Evolutionary conservation across 73 alveolate species (phyloP).

Genomic region (Tetrahymena malaccensis): DNA sequence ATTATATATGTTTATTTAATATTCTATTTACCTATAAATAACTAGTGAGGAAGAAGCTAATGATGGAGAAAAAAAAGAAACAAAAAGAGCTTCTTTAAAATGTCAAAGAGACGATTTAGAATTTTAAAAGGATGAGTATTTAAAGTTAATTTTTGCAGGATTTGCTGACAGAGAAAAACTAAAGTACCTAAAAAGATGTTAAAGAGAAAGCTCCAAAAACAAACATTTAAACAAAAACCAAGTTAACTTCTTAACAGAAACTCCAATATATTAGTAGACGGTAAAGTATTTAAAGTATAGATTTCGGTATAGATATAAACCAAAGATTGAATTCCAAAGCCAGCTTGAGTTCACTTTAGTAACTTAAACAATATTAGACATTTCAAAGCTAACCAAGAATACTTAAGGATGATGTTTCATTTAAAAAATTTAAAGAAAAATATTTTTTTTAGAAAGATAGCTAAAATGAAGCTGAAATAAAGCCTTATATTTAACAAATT

Average conservation of each 20-base stretch:
- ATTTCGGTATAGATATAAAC: neutral
- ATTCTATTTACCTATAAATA: no score
- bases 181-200: neutral
- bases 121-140: neutral
- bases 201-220: neutral
- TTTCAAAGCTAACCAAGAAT: neutral
- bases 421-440: neutral
- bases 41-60: neutral
- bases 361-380: neutral
- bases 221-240: neutral
- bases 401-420: neutral
- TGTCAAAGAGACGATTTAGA: neutral
- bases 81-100: neutral
- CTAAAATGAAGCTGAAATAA: neutral
- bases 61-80: neutral
- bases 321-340: neutral
- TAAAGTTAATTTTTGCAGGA: neutral
- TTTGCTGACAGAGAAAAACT: neutral
- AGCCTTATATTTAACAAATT: neutral
- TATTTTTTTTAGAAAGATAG: neutral
- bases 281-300: neutral
- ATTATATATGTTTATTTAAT: no score
- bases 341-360: neutral
- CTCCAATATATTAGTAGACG: neutral
- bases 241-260: neutral